Percentiles rank a stretch among this genome's conserved stretches.
These are phyloP conservation scores for Tricholoma matsutake DNA, from an alignment of 768 basidiomycete genomes.

Conservation along the genomic window DNA sequence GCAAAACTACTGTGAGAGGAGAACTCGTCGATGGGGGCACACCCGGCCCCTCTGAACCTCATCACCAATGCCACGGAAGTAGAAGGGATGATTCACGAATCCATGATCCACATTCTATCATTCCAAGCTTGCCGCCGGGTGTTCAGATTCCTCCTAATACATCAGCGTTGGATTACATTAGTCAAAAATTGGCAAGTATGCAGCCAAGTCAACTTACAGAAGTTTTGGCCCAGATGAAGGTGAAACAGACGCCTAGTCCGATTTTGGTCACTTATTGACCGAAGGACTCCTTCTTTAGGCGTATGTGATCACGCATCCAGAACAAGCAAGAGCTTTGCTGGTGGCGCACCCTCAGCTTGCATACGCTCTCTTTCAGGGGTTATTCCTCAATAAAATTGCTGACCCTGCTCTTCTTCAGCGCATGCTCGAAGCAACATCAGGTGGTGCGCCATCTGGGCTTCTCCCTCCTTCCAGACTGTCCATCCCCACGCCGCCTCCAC, in stretches of 20 bases:
- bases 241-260: constrained; percentile 35
- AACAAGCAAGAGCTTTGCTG: constrained; percentile 80
- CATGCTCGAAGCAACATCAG: constrained; percentile 42
- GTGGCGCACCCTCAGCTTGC: constrained; percentile 87
- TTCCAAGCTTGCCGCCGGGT: constrained; percentile 72
- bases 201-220: constrained; percentile 85
- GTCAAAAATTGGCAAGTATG: constrained; percentile 80
- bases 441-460: constrained; percentile 13
- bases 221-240: constrained; percentile 98
- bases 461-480: constrained; percentile 23
- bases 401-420: constrained; percentile 83
- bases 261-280: constrained; percentile 4
- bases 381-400: constrained; percentile 91
- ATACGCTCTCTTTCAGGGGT: constrained; percentile 93
- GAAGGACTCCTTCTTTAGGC: constrained; percentile 49
- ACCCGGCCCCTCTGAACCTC: constrained; percentile 52
- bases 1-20: constrained; percentile 84
- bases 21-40: constrained; percentile 71
- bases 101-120: constrained; percentile 50
- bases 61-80: constrained; percentile 49
- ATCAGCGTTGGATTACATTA: constrained; percentile 79
- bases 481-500: constrained; percentile 30
- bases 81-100: constrained; percentile 31
- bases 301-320: constrained; percentile 87
- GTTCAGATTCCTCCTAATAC: constrained; percentile 68